Conservation (phyloP, 257 asterid species). For the Gentiana macrophylla region DNA sequence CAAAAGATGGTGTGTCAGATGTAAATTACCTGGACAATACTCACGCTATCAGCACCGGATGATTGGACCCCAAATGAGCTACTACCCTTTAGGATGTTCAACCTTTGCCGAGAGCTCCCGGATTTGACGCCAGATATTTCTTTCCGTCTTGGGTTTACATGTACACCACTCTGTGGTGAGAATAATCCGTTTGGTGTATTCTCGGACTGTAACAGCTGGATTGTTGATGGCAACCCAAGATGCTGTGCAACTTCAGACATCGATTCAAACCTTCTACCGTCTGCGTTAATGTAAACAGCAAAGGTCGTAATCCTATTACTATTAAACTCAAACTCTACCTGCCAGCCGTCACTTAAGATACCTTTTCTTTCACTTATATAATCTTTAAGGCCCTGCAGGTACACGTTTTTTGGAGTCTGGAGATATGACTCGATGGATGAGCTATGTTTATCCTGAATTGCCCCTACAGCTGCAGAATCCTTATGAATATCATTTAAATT, state of each 20-base stretch:
- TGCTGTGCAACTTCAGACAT: conserved; percentile 66
- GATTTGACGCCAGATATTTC: conserved; percentile 28
- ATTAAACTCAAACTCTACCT: conserved; percentile 59
- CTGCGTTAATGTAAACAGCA: conserved; percentile 59
- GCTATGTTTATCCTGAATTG: conserved; percentile 19
- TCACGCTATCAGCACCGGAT: conserved; percentile 8
- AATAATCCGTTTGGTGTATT: conserved; percentile 25
- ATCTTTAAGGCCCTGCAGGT: conserved; percentile 56
- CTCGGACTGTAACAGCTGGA: conserved; percentile 26
- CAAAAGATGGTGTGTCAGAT: background rate
- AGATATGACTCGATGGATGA: conserved; percentile 21
- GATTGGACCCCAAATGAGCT: conserved; percentile 21
- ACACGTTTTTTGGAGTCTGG: conserved; percentile 36
- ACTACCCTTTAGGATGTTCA: conserved; percentile 25
- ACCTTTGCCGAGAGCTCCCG: conserved; percentile 29
- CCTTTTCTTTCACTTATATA: conserved; percentile 64
- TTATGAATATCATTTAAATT: conserved; percentile 16
- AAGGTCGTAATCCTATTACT: conserved; percentile 36
- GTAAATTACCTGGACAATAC: conserved; percentile 11
- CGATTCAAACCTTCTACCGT: conserved; percentile 61
- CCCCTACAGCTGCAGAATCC: conserved; percentile 22
- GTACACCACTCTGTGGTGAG: conserved; percentile 20
- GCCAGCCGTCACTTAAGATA: conserved; percentile 70
- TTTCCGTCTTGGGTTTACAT: conserved; percentile 26
- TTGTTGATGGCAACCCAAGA: conserved; percentile 43